Percentiles rank a stretch among this genome's conserved stretches.
These are phyloP conservation scores for Salix purpurea DNA, from an alignment of 345 rosid genomes.

Conservation along the genomic window DNA sequence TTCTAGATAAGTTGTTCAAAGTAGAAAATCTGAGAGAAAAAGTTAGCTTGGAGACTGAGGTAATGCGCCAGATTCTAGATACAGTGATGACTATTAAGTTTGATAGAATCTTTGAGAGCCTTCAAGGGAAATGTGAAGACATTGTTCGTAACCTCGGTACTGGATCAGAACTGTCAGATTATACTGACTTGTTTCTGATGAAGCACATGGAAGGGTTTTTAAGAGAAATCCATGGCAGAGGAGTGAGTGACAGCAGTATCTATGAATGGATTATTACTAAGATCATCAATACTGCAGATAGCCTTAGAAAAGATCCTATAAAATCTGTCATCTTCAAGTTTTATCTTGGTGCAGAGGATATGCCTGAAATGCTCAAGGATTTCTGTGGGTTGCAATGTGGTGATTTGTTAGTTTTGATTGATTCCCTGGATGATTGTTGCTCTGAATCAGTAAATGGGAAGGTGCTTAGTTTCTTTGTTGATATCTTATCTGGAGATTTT, in stretches of 20 bases:
- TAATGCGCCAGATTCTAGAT: conserved; percentile 50
- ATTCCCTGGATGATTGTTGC: conserved; percentile 62
- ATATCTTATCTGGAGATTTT: conserved; percentile 63
- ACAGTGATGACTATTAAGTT: conserved; percentile 66
- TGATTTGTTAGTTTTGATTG: conserved; percentile 69
- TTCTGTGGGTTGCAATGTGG: conserved; percentile 47
- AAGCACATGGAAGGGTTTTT: conserved; percentile 77
- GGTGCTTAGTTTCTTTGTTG: conserved; percentile 80
- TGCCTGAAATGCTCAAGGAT: conserved; percentile 40
- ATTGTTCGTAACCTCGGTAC: conserved; percentile 47
- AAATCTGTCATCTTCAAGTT: conserved; percentile 48
- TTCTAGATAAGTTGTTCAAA: conserved; percentile 56
- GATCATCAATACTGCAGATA: conserved; percentile 64
- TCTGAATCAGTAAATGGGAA: conserved; percentile 67
- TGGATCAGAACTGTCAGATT: conserved; percentile 47
- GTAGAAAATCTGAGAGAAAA: conserved; percentile 37
- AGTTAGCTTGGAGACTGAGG: conserved; percentile 41
- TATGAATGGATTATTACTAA: conserved; percentile 69
- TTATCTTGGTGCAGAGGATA: conserved; percentile 62
- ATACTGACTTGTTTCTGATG: conserved; percentile 61
- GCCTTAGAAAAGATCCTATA: conserved; percentile 67
- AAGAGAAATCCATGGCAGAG: conserved; percentile 48
- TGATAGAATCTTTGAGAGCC: conserved; percentile 61
- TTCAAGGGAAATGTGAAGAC: conserved; percentile 68
- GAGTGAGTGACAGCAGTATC: conserved; percentile 41